Base-by-base conservation (phyloP, 805 yeast species). In the Yamadazyma philogaea region DNA sequence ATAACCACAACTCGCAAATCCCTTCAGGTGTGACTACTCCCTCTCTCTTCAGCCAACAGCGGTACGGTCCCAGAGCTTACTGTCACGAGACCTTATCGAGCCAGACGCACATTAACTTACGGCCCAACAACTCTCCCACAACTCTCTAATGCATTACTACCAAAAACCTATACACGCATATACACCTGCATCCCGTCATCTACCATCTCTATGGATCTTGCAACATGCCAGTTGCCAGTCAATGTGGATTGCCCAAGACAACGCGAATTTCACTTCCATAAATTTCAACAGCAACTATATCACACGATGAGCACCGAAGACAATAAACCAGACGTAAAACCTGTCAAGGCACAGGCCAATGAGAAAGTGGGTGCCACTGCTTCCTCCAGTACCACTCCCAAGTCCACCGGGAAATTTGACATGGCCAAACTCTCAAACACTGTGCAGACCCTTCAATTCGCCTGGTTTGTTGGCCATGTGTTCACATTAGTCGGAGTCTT, bases 381-480 rank as follows among this genome's bases (percentile, higher is more conserved):
- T 24, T 19, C 37, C 6, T 14, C 36, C 17, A 33, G 12, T 8
- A 10, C 12, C 8, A 30, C 40, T 21, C 16, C 39, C 26, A 37
- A 37, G 11, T 20, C 34, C 14, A 26, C 39, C 17, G 39, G 39
- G 17, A 21, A 21, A 12, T 28, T 48, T 18, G 39, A 43, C 26
- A 49, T 38, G 18, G 49, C 39, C 10, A 49, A 50, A 43, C 53
- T 60, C 37, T 41, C 53, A 30, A 33, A 51, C 16, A 51, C 60
- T 11, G 54, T 60, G 26, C 47, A 57, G 42, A 71, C 81, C 12
- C 60, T 77, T 43, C 90, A 87, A 62, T 84, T 85, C 52, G 81
- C 78, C 4, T 89, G 96, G 96, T 86, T 86, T 60, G 54, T 66
- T 31, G 75, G 74, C 26, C 74, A 69, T 41, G 55, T 62, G 2